Percentiles rank a stretch among this genome's conserved stretches.
Conservation (phyloP, 108 stramenopile genomes). For the Cyclostephanos tholiformis region DNA sequence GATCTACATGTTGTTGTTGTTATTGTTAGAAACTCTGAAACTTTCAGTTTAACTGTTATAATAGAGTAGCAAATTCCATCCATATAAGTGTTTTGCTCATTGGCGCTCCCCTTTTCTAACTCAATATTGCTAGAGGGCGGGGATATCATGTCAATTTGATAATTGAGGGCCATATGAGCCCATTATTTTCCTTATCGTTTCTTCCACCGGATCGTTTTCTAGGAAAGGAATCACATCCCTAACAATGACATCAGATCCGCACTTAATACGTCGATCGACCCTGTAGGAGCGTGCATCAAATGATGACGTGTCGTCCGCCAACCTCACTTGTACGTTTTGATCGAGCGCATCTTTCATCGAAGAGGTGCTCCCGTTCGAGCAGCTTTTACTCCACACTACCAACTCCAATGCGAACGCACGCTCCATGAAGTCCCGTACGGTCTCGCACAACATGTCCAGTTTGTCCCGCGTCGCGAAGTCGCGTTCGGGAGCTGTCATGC, state of each 20-base stretch:
- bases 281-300: constrained; percentile 44
- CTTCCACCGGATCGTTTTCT: constrained; percentile 58
- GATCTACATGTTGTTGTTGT: too few species aligned
- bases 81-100: too few species aligned
- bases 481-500: constrained; percentile 53
- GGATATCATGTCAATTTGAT: too few species aligned
- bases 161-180: background rate
- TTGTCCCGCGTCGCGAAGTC: constrained; percentile 65
- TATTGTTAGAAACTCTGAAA: too few species aligned
- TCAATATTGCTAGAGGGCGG: too few species aligned
- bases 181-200: constrained; percentile 40
- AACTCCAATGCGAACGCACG: constrained; percentile 54
- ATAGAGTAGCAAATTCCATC: too few species aligned
- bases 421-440: constrained; percentile 46
- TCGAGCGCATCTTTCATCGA: constrained; percentile 33
- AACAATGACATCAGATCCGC: constrained; percentile 67
- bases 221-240: constrained; percentile 63
- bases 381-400: constrained; percentile 60
- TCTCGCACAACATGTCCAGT: constrained; percentile 53
- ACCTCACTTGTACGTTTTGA: background rate
- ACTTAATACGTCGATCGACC: constrained; percentile 45
- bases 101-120: too few species aligned
- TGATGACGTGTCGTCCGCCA: background rate
- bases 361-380: constrained; percentile 20
- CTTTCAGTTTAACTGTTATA: too few species aligned